phyloP scores from a whole-genome alignment of 495 filamentous ascomycete species.

The Neurospora sp. region DNA sequence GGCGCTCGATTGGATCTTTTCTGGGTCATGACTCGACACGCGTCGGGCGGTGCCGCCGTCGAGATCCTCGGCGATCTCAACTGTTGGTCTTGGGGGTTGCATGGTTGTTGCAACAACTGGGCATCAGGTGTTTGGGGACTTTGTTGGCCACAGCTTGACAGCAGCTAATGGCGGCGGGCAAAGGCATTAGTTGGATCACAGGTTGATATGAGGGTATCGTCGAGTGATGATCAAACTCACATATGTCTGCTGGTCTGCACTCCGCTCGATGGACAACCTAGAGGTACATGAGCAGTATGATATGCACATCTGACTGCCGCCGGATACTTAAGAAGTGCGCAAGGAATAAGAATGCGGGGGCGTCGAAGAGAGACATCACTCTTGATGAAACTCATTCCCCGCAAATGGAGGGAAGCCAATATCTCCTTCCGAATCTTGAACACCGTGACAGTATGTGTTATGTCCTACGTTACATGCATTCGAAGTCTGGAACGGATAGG shows the following conservation, averaged over 20 bases:
- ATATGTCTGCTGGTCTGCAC: not conserved
- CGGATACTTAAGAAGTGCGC: not conserved
- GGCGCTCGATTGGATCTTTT: slow-evolving; percentile 15
- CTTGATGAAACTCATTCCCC: not conserved
- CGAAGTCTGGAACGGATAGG: not conserved
- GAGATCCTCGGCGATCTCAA: slow-evolving; percentile 6
- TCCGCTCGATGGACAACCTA: not conserved
- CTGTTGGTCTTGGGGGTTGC: not conserved
- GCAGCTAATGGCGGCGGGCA: not conserved
- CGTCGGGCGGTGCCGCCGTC: slow-evolving; percentile 4
- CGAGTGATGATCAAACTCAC: not conserved
- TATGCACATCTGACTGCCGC: not conserved
- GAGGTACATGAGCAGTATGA: not conserved
- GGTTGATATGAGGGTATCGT: not conserved
- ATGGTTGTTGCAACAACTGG: not conserved
- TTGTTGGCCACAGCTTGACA: not conserved
- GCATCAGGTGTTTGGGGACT: not conserved
- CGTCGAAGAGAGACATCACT: not conserved
- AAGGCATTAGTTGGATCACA: not conserved
- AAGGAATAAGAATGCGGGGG: not conserved
- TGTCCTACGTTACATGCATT: not conserved
- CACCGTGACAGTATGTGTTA: not conserved
- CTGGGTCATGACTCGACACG: slow-evolving; percentile 14
- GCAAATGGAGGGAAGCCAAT: not conserved
- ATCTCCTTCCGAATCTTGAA: not conserved